These are phyloP conservation scores for Vitis labrusca DNA, from an alignment of 164 flowering plant genomes.

Conservation along the genomic window DNA sequence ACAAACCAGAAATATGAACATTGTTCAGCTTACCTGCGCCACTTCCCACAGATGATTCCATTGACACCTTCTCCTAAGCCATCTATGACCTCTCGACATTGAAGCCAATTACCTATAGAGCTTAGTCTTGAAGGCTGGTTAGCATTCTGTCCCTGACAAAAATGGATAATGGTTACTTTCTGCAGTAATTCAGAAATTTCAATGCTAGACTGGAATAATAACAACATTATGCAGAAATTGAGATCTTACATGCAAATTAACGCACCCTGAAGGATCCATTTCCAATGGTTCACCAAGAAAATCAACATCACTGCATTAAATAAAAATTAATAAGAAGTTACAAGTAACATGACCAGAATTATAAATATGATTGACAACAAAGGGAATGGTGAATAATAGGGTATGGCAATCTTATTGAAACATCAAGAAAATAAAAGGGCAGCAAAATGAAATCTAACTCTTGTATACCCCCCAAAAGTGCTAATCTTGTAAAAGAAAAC, in stretches of 20 bases:
- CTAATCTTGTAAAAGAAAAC: no score
- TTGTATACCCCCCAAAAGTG: not conserved
- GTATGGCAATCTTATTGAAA: not conserved
- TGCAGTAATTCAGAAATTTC: no score
- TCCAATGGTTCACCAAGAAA: slow-evolving; percentile 42
- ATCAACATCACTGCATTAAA: slow-evolving; percentile 46
- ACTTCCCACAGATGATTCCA: slow-evolving; percentile 81
- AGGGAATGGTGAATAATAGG: not conserved
- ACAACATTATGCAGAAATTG: not conserved
- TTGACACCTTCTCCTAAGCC: slow-evolving; percentile 30
- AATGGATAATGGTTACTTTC: no score
- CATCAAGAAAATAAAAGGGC: no score
- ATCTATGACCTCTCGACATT: slow-evolving; percentile 58
- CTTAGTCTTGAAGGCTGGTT: slow-evolving; percentile 30
- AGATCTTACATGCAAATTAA: slow-evolving; percentile 42
- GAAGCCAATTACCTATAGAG: slow-evolving; percentile 88
- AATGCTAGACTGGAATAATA: no score
- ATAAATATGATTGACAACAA: no score
- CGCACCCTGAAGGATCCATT: slow-evolving; percentile 35
- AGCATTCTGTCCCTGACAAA: slow-evolving; percentile 30
- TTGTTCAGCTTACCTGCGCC: slow-evolving; percentile 79
- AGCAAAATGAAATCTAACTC: not conserved
- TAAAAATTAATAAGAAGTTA: not conserved
- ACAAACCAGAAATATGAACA: slow-evolving; percentile 1
- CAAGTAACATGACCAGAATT: not conserved